Base-by-base conservation (phyloP, 805 yeast genomes). In the Yamadazyma paraphyllophila region DNA sequence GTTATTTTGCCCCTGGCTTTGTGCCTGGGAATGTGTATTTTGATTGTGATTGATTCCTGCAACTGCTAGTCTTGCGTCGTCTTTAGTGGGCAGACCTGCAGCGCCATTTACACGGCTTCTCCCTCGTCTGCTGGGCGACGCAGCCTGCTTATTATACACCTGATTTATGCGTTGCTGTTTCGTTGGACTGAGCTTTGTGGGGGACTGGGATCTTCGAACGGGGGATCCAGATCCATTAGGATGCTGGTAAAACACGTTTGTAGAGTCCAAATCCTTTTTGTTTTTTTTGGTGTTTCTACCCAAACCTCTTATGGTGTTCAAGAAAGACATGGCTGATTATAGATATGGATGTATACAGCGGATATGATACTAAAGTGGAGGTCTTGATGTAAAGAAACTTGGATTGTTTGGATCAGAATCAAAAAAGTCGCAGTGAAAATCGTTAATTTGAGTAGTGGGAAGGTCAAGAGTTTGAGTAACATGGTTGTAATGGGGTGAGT, bases 221-320 rank as follows among this genome's bases (percentile, higher is more conserved):
- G 71, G 68, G 36, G 67, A 63, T 14, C 69, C 70, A 2, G 70
- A 60, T 11, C 53, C 54, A 46, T 55, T 62, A 1, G 68, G 49
- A 46, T 63, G 65, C 15, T 61, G 54, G 49, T 68, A 71, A n/a
- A 65, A 49, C 14, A 31, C 33, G 17, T 20, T 60, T 12, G 49
- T 44, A 6, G 62, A 46, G 14, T 66, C 68, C 32, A 59, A 43
- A 36, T 68, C 70, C 51, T 69, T 71, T 49, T 71, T 75, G 38
- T 61, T 68, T 56, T 75, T 73, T 47, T 74, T 73, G 29, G 76
- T 67, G 48, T 68, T 64, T 53, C 77, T 61, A 15, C 77, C 76
- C 42, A 74, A 62, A 15, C 79, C 78, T 56, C 78, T 58, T 39
- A 74, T 73, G 31, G 77, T 71, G 52, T 70, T 71, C 33, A 74